Evolutionary conservation across 495 filamentous ascomycete genomes (phyloP).

Genomic region (Letharia columbiana): DNA sequence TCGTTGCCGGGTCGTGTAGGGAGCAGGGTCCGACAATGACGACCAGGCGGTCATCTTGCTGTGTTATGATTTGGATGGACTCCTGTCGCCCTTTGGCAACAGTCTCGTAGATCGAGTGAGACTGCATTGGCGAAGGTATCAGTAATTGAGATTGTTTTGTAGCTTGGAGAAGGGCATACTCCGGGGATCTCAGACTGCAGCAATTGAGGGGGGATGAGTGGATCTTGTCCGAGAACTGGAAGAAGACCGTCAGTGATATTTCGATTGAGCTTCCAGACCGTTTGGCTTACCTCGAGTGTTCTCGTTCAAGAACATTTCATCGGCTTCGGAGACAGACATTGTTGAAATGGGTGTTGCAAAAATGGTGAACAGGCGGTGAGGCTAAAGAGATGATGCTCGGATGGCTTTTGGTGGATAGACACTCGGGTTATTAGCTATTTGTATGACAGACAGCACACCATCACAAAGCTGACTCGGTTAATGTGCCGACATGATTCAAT

Average conservation of each 20-base stretch:
- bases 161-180: slow-evolving; percentile 43
- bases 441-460: not conserved
- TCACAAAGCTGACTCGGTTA: not conserved
- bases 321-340: slow-evolving; percentile 42
- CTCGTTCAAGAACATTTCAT: slow-evolving; percentile 38
- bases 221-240: slow-evolving; percentile 88
- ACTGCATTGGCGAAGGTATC: slow-evolving; percentile 43
- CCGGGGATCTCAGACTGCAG: slow-evolving; percentile 84
- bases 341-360: not conserved
- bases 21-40: slow-evolving; percentile 95
- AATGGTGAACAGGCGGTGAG: not conserved
- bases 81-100: slow-evolving; percentile 77
- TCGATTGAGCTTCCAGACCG: not conserved
- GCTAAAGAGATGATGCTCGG: not conserved
- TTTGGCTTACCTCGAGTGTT: slow-evolving; percentile 43
- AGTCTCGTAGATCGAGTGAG: slow-evolving; percentile 63
- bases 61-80: slow-evolving; percentile 67
- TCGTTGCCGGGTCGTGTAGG: slow-evolving; percentile 89
- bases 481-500: not conserved
- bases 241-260: slow-evolving; percentile 7
- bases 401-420: not conserved
- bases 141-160: not conserved
- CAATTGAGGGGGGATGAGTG: slow-evolving; percentile 81
- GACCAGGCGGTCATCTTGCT: slow-evolving; percentile 67
- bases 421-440: not conserved